Evolutionary conservation across 2,329 filamentous ascomycete genomes (phyloP), one percentile per base, ranked within the genome.

Genomic region (Cercospora sesami): DNA sequence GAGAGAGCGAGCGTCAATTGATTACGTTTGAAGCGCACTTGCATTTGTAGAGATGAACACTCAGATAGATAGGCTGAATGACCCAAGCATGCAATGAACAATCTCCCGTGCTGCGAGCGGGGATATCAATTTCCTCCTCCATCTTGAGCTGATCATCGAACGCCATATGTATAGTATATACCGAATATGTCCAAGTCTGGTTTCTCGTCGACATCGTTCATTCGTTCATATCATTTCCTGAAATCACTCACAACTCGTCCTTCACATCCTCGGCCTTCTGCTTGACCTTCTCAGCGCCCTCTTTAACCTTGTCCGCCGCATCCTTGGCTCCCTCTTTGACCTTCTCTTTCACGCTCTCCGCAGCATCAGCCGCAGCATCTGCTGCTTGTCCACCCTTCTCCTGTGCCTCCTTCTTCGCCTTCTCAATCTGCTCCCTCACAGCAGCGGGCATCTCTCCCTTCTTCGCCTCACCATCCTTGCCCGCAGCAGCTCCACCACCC

Each of bases 371-470:
- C 26, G 48, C 62, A 42, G 62, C 62, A 21, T 12, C 36, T 18
- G 18, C 51, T 28, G 51, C 48, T 7, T 36, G 18, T 14, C 55
- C 48, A 0, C 31, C 62, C 33, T 64, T 45, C 10, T 64, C 28
- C 23, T 45, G 42, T 21, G 64, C 66, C 30, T 67, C 61, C 61
- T 67, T 66, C 64, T 69, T 68, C 60, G 68, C 69, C 60, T 68
- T 64, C 14, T 67, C 68, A 12, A 72, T 42, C 66, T 70, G 64
- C 64, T 70, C 63, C 64, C 70, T 73, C 4, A 73, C 68, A 23
- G 60, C 65, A 31, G 70, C 68, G 21, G 72, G 71, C 72, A 72
- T 73, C 42, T 69, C 70, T 10, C 64, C 71, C 68, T 9, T 60
- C 65, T 18, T 63, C 69, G 36, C 36, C n/a, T 57, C 48, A 10